Base-by-base conservation (phyloP, 2,329 filamentous ascomycete species). In the Arachnopeziza araneosa region DNA sequence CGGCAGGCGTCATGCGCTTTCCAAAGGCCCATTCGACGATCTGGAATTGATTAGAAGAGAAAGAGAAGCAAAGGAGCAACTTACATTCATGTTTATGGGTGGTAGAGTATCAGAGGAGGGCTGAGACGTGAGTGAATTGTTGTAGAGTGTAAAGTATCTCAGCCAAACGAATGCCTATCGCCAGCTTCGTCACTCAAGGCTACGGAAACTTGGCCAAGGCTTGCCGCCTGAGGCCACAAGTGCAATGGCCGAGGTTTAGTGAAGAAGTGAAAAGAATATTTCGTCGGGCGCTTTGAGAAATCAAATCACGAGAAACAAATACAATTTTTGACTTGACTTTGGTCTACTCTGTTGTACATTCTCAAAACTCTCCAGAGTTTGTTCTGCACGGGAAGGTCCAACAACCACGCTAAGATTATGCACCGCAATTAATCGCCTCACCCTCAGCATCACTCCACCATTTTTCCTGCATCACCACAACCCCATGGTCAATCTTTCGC, bases 11-110 rank as follows among this genome's bases (percentile, higher is more conserved):
- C 85, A 98, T 96, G 77, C 95, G 95, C 84, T 97, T 98, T 68
- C 95, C 95, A 73, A 99, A 99, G 49, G 93, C 93, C 93, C 95
- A 99, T 84, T 99, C 95, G 64, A 99, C 84, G 73, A 98, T 91
- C 91, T 97, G 32, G 19, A 55, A 50, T 12, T 10, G 44, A 22
- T 24, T 48, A 5, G 23, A 36, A 24, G n/a, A 52, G 12, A 24
- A 53, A 48, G 24, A 24, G 21, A 26, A 21, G 2, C 24, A 19
- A 8, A 12, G 12, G 17, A 17, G 22, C 6, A 23, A 48, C 56
- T 52, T 19, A 57, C 56, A 53, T 57, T 57, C 56, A 57, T 57
- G 1, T 44, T 53, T 53, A 12, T 12, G 17, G 12, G 12, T 19
- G 10, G 17, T 44, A 44, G 10, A 3, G 36, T 19, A 44, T 3